Conservation (phyloP, 2,329 filamentous ascomycete genomes). For the Claviceps capensis region DNA sequence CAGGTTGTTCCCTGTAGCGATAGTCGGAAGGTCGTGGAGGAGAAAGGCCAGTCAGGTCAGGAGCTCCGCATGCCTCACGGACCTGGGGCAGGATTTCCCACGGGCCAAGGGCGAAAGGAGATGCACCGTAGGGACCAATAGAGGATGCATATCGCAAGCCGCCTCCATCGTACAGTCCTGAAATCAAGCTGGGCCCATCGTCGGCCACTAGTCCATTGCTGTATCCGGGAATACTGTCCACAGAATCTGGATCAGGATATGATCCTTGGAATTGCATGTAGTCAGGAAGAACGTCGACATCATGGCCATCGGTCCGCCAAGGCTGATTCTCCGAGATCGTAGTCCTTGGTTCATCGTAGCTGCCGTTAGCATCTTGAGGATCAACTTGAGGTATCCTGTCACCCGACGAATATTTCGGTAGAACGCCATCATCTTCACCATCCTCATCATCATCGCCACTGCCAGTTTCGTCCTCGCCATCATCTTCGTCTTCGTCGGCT, state of each 20-base stretch:
- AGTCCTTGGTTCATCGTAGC: constrained; percentile 6
- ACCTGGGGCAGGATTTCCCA: constrained; percentile 6
- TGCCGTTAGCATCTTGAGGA: background rate
- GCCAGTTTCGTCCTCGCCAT: constrained; percentile 9
- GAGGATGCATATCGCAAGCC: constrained; percentile 5
- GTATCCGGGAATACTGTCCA: constrained; percentile 1
- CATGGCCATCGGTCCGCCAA: constrained; percentile 3
- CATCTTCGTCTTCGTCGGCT: constrained; percentile 14
- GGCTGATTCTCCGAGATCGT: constrained; percentile 1
- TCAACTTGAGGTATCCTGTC: constrained; percentile 6
- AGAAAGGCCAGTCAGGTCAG: constrained; percentile 15
- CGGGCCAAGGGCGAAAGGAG: constrained; percentile 9
- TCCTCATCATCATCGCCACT: constrained; percentile 15
- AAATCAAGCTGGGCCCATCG: constrained; percentile 3
- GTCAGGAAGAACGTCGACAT: background rate
- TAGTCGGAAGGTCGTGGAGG: constrained; percentile 21
- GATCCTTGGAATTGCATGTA: constrained; percentile 5
- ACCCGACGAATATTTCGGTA: constrained; percentile 19
- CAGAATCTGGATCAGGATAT: constrained; percentile 4
- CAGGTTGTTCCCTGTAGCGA: constrained; percentile 9
- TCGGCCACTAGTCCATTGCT: background rate
- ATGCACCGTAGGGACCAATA: constrained; percentile 8
- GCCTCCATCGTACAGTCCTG: constrained; percentile 4
- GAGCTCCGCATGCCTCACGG: constrained; percentile 19
- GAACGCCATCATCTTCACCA: constrained; percentile 21